These are phyloP conservation scores for Podospora pseudoanserina DNA, from an alignment of 495 filamentous ascomycete genomes.

Conservation along the genomic window DNA sequence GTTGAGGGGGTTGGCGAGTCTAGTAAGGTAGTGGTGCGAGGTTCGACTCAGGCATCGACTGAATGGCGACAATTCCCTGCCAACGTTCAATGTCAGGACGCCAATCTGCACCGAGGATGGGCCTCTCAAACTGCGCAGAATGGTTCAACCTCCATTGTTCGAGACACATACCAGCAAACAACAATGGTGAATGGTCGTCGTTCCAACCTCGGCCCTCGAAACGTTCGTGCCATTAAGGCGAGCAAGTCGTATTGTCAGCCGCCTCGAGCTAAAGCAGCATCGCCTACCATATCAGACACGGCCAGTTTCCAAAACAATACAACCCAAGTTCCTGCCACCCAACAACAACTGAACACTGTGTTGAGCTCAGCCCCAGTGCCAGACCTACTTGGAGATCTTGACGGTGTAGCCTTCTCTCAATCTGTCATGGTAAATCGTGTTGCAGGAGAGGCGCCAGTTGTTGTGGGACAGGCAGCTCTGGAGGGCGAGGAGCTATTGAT, in stretches of 20 bases:
- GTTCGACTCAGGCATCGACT: background rate
- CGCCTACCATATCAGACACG: background rate
- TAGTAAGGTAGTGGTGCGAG: background rate
- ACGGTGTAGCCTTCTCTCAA: background rate
- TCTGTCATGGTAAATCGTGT: background rate
- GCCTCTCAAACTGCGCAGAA: background rate
- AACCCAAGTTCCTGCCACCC: background rate
- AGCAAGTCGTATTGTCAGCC: background rate
- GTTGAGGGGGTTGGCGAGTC: background rate
- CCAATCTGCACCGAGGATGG: background rate
- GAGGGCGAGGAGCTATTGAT: background rate
- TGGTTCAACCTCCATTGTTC: background rate
- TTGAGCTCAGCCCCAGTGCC: background rate
- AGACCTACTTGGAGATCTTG: background rate
- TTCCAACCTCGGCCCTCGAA: background rate
- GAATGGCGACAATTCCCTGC: background rate
- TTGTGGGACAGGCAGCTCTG: background rate
- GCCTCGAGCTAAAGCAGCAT: background rate
- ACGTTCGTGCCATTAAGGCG: slow-evolving; percentile 6
- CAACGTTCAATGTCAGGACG: slow-evolving; percentile 6
- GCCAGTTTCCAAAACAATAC: background rate
- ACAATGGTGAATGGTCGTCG: slow-evolving; percentile 14
- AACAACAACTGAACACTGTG: background rate
- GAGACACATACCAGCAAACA: slow-evolving; percentile 18
- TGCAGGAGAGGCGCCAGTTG: background rate